Evolutionary conservation across 2,329 filamentous ascomycete genomes (phyloP).

Genomic region (Hypoxylon sp.): DNA sequence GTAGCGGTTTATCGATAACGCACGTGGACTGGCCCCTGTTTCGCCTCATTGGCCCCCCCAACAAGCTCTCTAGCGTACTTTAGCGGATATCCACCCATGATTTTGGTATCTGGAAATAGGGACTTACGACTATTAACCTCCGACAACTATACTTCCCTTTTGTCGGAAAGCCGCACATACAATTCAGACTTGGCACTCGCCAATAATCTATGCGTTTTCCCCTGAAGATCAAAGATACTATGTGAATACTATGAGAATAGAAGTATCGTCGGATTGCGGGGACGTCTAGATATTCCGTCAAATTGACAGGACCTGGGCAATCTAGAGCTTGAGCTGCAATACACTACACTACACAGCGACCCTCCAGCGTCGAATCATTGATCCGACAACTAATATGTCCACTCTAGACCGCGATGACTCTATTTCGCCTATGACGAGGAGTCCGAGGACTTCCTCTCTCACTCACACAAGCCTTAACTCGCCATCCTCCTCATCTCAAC

Average conservation of each 20-base stretch:
- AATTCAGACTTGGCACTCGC: neutral
- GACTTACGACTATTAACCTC: slow-evolving; percentile 19
- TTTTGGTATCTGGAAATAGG: slow-evolving; percentile 19
- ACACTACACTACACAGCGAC: slow-evolving; percentile 1
- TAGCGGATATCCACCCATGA: slow-evolving; percentile 12
- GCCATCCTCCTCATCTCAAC: slow-evolving; percentile 42
- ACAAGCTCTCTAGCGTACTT: slow-evolving; percentile 9
- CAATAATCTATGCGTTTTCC: neutral
- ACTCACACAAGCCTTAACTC: slow-evolving; percentile 46
- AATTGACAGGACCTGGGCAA: slow-evolving; percentile 19
- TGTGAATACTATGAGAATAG: slow-evolving; percentile 31
- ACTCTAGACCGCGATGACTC: slow-evolving; percentile 52
- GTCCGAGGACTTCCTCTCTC: slow-evolving; percentile 50
- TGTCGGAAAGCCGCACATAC: neutral
- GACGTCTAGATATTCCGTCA: slow-evolving; percentile 25
- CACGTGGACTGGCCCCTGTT: slow-evolving; percentile 14
- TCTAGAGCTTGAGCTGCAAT: slow-evolving; percentile 21
- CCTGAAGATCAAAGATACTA: slow-evolving; percentile 18
- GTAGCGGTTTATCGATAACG: slow-evolving; percentile 20
- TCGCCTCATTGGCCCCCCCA: slow-evolving; percentile 22
- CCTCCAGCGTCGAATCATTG: slow-evolving; percentile 6
- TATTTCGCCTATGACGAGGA: slow-evolving; percentile 56
- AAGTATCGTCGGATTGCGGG: slow-evolving; percentile 18
- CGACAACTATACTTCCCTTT: slow-evolving; percentile 20
- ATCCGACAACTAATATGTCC: slow-evolving; percentile 45